Base-by-base conservation (phyloP, 2,329 filamentous ascomycete species). In the Hymenoscyphus scutula region DNA sequence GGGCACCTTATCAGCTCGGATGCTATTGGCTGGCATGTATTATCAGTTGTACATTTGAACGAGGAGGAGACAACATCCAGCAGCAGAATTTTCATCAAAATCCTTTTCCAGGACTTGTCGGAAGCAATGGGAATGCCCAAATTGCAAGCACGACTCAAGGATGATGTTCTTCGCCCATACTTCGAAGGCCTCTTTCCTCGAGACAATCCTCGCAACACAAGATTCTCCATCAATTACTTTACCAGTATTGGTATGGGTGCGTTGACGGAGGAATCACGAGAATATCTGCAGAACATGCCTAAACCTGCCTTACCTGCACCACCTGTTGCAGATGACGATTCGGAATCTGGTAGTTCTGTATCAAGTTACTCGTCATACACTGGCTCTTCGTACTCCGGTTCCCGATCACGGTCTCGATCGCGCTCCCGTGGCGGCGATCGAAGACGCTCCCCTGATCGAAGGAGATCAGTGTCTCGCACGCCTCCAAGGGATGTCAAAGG, bases 181-280 rank as follows among this genome's bases (percentile, higher is more conserved):
- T 86, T 97, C 63, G 86, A 89, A 45, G 94, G 94, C 32, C 80
- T 99, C 53, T 98, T 99, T 81, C 95, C 95, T 0, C 89, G 82
- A 64, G 93, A 98, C 75, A 91, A 92, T 72, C 86, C 92, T 27
- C 88, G 91, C 73, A 95, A 97, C 77, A 92, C 93, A 45, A 88
- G 94, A 60, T 99, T 99, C 81, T 91, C 93, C 58, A 97, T 99
- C 87, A 99, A 99, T 78, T 99, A 97, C 82, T 98, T 99, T 76
- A 99, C 95, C 10, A 95, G 92, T 72, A 96, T 99, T 71, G 92
- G 93, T 63, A 96, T 99, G 90, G 95, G 95, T 74, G 87, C 86
- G 27, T 83, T 99, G 65, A 99, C 95, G 1, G 95, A 99, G 74
- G 90, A 92, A 68, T 96, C 97, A 92, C 88, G 95, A 76, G 91